These are phyloP conservation scores for Ephemerocybe angulata DNA, from an alignment of 768 basidiomycete genomes.

Conservation along the genomic window DNA sequence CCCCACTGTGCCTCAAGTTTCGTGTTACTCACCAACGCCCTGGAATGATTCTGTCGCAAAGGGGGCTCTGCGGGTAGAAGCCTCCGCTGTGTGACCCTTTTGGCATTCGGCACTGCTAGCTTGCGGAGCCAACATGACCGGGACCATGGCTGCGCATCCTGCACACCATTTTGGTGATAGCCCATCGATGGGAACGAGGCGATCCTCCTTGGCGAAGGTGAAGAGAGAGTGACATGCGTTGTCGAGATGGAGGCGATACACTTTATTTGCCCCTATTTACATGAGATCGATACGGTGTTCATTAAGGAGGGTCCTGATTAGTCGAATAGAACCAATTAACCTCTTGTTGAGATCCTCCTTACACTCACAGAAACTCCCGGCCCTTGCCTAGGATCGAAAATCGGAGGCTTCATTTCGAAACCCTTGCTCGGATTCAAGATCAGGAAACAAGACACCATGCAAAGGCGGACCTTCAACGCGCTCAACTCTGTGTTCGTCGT, in stretches of 20 bases:
- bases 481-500: conserved; percentile 86
- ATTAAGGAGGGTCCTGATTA: neutral
- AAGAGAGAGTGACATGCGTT: neutral
- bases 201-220: too few species aligned
- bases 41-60: too few species aligned
- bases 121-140: too few species aligned
- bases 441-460: conserved; percentile 41
- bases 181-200: neutral
- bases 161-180: too few species aligned
- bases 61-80: too few species aligned
- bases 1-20: too few species aligned
- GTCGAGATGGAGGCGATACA: neutral
- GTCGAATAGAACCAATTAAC: neutral
- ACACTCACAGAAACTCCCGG: neutral
- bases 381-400: too few species aligned
- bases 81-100: too few species aligned
- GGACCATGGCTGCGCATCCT: too few species aligned
- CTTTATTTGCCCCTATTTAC: conserved; percentile 9
- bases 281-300: neutral
- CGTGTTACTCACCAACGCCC: too few species aligned
- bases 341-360: neutral
- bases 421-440: neutral
- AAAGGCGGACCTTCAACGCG: conserved; percentile 74
- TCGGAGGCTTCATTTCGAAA: conserved; percentile 6
- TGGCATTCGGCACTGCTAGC: too few species aligned